Conservation (phyloP, 352 stramenopile species). For the Phytophthora meadii region DNA sequence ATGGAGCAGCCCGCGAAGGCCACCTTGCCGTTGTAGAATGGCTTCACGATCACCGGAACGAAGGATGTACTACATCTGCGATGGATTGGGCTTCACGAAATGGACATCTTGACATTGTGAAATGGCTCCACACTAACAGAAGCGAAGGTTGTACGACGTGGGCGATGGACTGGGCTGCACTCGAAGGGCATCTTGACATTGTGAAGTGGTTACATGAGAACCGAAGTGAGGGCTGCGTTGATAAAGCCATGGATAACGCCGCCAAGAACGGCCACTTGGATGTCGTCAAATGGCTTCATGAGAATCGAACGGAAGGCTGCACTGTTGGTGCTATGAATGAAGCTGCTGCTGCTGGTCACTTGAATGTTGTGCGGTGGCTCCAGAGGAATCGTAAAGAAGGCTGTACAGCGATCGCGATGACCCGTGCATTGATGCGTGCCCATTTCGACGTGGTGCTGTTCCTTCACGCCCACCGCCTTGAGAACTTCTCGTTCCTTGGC, state of each 20-base stretch:
- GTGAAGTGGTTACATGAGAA: constrained; percentile 35
- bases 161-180: constrained; percentile 27
- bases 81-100: constrained; percentile 30
- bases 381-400: constrained; percentile 18
- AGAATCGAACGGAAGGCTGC: constrained; percentile 18
- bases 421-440: constrained; percentile 5
- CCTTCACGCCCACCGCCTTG: constrained; percentile 16
- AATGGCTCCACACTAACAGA: constrained; percentile 22
- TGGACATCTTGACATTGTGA: constrained; percentile 13
- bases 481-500: constrained; percentile 32
- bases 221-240: constrained; percentile 26
- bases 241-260: constrained; percentile 38
- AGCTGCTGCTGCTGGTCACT: constrained; percentile 14
- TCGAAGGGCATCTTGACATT: constrained; percentile 20
- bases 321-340: constrained; percentile 28
- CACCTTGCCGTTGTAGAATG: constrained; percentile 24
- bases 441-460: constrained; percentile 32
- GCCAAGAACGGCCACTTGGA: constrained; percentile 30
- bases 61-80: constrained; percentile 29
- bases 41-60: constrained; percentile 32
- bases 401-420: constrained; percentile 16
- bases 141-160: constrained; percentile 17
- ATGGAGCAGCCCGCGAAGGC: constrained; percentile 27
- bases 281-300: constrained; percentile 34
- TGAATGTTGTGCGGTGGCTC: constrained; percentile 28